Percentiles rank a stretch among this genome's conserved stretches.
These are phyloP conservation scores for Juncus inflexus DNA, from an alignment of 176 grass and related monocot genomes.

Conservation along the genomic window DNA sequence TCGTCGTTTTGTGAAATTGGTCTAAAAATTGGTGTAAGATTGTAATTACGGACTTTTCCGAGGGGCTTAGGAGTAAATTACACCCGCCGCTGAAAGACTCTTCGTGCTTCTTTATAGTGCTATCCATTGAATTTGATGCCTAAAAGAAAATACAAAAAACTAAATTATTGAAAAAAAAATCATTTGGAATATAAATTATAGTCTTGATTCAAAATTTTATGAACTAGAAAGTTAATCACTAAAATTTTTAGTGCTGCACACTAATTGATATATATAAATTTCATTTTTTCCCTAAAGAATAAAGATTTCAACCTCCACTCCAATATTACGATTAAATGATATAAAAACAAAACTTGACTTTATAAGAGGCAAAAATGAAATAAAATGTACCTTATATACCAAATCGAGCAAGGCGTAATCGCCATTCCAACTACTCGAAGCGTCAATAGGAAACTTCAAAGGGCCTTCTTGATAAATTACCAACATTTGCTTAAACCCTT, in stretches of 20 bases:
- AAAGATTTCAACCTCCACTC: not conserved
- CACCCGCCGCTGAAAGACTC: constrained; percentile 43
- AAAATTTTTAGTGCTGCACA: too few species aligned
- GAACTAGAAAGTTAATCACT: too few species aligned
- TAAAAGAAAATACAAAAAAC: too few species aligned
- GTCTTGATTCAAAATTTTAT: too few species aligned
- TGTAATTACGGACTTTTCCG: constrained; percentile 57
- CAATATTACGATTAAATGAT: not conserved
- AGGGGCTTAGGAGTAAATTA: constrained; percentile 41
- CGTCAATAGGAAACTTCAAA: constrained; percentile 76
- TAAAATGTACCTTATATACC: constrained; percentile 57
- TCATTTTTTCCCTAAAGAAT: not conserved
- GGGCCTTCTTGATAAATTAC: constrained; percentile 74
- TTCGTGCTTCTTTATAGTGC: constrained; percentile 75
- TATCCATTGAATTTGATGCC: constrained; percentile 85
- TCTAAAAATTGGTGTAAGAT: constrained; percentile 73
- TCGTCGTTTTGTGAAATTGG: constrained; percentile 86
- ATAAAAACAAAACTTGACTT: not conserved
- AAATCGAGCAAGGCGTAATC: constrained; percentile 82
- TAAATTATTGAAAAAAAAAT: too few species aligned
- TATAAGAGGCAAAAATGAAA: not conserved
- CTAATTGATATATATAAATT: too few species aligned
- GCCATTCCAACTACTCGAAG: constrained; percentile 65
- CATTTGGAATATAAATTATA: not conserved
- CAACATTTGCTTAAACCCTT: constrained; percentile 79